Base-by-base conservation (phyloP, 1,284 basidiomycete genomes). In the Malassezia caprae region DNA sequence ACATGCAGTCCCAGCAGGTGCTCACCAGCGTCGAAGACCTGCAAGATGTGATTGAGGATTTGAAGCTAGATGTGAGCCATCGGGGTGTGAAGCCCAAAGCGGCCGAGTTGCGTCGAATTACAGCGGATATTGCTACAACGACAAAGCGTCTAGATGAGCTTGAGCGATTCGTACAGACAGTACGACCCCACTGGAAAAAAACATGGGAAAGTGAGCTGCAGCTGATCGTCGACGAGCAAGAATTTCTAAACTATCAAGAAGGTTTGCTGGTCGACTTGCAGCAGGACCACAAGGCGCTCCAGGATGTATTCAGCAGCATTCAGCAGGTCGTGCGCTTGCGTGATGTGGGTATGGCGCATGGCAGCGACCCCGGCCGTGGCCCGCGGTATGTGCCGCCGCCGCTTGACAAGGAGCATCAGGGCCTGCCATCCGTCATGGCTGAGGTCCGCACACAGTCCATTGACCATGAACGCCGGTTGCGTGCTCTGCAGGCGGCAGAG, bases 111-210 rank as follows among this genome's bases (percentile, higher is more conserved):
- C 84, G 83, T 71, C 79, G 79, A 51, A 82, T 93, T 68, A 81
- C 82, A 67, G 82, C 82, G 57, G 87, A 90, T 64, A 81, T 96
- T 48, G 79, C 81, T 15, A 77, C 80, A n/a, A 82, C 86, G 17
- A 80, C 81, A 21, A 76, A 78, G 15, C 85, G 90, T 74, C 79
- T 96, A 34, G 81, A 84, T 56, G 84, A 83, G 62, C 79, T 98
- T 49, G 83, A 84, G 64, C 82, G 85, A 61, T 89, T 93, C 73
- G 86, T 96, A 63, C 82, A 84, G 63, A 86, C 87, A 3, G 83
- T 94, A 67, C 90, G 88, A 70, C 90, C 93, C 46, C 88, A 88
- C 80, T 98, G 93, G 93, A 90, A 93, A 79, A 90, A 93, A 80
- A 96, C 91, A 23, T 98, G 93, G 93, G 88, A 88, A 67, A 83